phyloP scores from a whole-genome alignment of 495 filamentous ascomycete species.

The Aspergillus steynii region DNA sequence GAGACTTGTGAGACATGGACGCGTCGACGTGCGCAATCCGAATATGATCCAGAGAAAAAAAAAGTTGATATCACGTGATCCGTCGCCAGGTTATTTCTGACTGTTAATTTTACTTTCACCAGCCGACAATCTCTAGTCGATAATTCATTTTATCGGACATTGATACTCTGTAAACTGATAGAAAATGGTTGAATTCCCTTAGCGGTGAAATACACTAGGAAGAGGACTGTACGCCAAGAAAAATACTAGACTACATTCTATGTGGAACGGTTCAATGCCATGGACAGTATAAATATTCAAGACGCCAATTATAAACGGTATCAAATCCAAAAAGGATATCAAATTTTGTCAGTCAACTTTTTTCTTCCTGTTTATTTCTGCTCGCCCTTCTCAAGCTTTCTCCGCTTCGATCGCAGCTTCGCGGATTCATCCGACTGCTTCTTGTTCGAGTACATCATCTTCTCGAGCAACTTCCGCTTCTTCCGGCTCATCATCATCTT shows the following conservation, averaged over 20 bases:
- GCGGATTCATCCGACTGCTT: conserved; percentile 77
- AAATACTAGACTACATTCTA: background rate
- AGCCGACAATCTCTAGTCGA: background rate
- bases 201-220: background rate
- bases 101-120: background rate
- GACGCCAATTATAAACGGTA: background rate
- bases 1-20: background rate
- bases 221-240: background rate
- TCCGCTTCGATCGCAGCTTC: conserved; percentile 77
- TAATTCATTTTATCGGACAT: background rate
- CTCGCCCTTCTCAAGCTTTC: conserved; percentile 75
- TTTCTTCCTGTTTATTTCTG: conserved; percentile 29
- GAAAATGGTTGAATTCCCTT: background rate
- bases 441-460: conserved; percentile 88
- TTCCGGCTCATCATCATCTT: conserved; percentile 93
- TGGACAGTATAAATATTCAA: conserved; percentile 4
- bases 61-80: conserved; percentile 14
- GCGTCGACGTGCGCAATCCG: background rate
- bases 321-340: conserved; percentile 1
- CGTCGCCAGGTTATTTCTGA: background rate
- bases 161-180: background rate
- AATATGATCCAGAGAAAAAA: conserved; percentile 13
- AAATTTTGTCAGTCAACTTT: conserved; percentile 17
- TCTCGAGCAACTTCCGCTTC: conserved; percentile 86
- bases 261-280: background rate